Percentiles rank a stretch among this genome's conserved stretches.
Conservation (phyloP, 257 asterid genomes). For the Petunia secreta region DNA sequence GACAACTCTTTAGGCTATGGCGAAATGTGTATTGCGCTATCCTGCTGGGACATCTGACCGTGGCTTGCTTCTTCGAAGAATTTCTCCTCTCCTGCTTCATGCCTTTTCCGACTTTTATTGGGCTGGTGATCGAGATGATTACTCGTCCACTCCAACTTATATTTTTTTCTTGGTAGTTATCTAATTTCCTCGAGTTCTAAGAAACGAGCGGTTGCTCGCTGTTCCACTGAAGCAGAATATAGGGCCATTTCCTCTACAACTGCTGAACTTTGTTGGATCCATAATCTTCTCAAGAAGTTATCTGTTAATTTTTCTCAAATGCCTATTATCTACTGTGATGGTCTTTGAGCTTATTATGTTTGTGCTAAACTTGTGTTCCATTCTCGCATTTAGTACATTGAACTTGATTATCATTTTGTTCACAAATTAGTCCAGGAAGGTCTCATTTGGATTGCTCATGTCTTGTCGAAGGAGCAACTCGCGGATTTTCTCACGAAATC, state of each 20-base stretch:
- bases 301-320: neutral
- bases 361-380: neutral
- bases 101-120: neutral
- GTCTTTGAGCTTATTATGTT: neutral
- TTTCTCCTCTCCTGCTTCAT: neutral
- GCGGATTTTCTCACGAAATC: neutral
- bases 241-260: neutral
- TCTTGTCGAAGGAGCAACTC: neutral
- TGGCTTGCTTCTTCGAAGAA: neutral
- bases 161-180: neutral
- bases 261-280: slow-evolving; percentile 15
- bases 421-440: neutral
- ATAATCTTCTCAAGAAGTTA: neutral
- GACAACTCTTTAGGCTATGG: neutral
- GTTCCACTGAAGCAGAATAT: neutral
- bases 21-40: neutral
- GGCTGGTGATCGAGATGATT: neutral
- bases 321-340: neutral
- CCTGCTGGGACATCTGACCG: neutral
- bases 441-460: neutral
- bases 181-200: neutral
- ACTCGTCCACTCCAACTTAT: neutral
- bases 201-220: neutral
- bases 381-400: neutral
- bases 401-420: neutral